phyloP scores from a whole-genome alignment of 495 filamentous ascomycete genomes.

The Evansstolkia leycettana region DNA sequence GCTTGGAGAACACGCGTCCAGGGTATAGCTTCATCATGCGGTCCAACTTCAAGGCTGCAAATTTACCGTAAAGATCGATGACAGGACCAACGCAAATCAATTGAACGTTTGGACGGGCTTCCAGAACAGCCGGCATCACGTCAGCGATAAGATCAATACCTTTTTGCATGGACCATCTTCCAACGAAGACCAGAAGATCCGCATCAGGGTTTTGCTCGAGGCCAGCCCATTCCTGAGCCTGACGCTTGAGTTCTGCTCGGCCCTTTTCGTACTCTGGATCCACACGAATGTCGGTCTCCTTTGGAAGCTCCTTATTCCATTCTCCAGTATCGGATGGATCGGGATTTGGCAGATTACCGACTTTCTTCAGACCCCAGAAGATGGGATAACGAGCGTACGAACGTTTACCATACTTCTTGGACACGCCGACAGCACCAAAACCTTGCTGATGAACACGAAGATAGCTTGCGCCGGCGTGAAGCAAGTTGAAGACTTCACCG shows the following conservation, averaged over 20 bases:
- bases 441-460: conserved; percentile 64
- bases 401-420: conserved; percentile 63
- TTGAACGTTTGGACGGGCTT: conserved; percentile 52
- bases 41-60: conserved; percentile 61
- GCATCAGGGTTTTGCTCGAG: conserved; percentile 52
- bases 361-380: conserved; percentile 62
- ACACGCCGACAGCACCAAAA: conserved; percentile 65
- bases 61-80: conserved; percentile 70
- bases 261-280: conserved; percentile 46
- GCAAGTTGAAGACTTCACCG: conserved; percentile 57
- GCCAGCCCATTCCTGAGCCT: conserved; percentile 70
- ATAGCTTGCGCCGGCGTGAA: conserved; percentile 63
- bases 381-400: conserved; percentile 67
- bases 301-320: conserved; percentile 45
- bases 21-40: conserved; percentile 64
- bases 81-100: conserved; percentile 61
- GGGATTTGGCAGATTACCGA: conserved; percentile 62
- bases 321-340: conserved; percentile 64
- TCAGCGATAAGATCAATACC: conserved; percentile 70
- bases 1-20: conserved; percentile 64
- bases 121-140: conserved; percentile 60
- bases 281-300: conserved; percentile 40
- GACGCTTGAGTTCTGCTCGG: conserved; percentile 44
- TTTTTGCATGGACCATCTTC: conserved; percentile 71
- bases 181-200: conserved; percentile 68